Evolutionary conservation across 495 filamentous ascomycete species (phyloP), one percentile per base, ranked within the genome.

Genomic region (Penicillium roqueforti): DNA sequence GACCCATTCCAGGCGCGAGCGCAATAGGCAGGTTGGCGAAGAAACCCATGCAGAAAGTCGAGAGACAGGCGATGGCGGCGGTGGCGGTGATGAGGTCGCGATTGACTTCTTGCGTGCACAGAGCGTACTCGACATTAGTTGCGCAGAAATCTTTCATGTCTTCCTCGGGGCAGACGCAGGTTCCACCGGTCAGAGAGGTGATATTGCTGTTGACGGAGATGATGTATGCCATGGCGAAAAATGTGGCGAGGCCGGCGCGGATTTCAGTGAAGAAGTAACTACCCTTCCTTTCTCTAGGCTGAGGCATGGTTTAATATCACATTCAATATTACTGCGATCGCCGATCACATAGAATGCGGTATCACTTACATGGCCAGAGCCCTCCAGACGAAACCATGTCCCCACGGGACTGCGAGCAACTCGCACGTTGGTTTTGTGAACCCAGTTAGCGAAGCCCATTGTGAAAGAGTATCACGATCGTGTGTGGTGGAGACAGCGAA

Each of bases 181-280:
- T 88, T 16, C 88, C 88, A 26, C 89, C 87, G 44, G 76, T 75
- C 20, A 72, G 67, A 47, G 85, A 76, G 48, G 83, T 80, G 65
- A 90, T 87, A 59, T 76, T 86, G 46, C 80, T 82, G 70, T 88
- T 91, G 59, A 87, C 84, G 49, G 85, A 81, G 63, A 88, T 88
- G 54, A 88, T 87, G 68, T 89, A 92, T 62, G 88, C 87, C 88
- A 92, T 92, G 58, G 88, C 87, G 71, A 91, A 91, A 76, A 92
- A 91, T 43, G 88, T 88, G 28, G 87, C 87, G 2, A 91, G 67
- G 49, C 87, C 88, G 54, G 87, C 88, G 46, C 88, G 83, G 40
- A 91, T 67, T 71, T 92, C 88, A 20, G 87, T 91, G 58, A 87
- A 82, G 74, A 92, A 91, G 59, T 78, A 77, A n/a, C 84, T 83